These are phyloP conservation scores for Coniochaeta sp. DNA, from an alignment of 2,329 filamentous ascomycete species.

Conservation along the genomic window DNA sequence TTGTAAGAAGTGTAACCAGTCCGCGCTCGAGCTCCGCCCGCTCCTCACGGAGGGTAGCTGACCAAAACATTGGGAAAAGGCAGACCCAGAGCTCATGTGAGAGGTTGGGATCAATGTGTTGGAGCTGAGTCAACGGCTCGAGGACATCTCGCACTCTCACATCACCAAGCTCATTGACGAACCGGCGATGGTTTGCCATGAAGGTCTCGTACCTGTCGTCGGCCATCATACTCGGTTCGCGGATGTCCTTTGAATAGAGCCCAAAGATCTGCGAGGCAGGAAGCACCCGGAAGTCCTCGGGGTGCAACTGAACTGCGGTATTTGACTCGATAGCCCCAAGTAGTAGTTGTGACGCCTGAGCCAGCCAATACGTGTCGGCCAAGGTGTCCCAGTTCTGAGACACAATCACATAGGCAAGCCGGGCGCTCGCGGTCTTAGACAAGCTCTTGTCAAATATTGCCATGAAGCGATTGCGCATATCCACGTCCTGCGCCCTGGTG, in stretches of 20 bases:
- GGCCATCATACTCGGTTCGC: conserved; percentile 59
- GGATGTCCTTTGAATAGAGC: conserved; percentile 62
- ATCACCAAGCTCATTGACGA: conserved; percentile 74
- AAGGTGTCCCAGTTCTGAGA: conserved; percentile 97
- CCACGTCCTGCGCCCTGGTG: conserved; percentile 83
- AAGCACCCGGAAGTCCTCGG: conserved; percentile 75
- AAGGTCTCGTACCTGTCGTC: conserved; percentile 79
- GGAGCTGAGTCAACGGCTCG: conserved; percentile 83
- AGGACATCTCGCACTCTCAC: conserved; percentile 83
- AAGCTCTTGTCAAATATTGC: conserved; percentile 91
- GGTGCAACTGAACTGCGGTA: conserved; percentile 66
- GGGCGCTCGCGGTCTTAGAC: conserved; percentile 83
- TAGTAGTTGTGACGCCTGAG: conserved; percentile 88
- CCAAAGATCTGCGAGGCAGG: conserved; percentile 67
- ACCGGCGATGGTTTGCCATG: conserved; percentile 71
- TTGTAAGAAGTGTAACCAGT: conserved; percentile 82
- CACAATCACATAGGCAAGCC: conserved; percentile 80
- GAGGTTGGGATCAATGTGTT: conserved; percentile 77
- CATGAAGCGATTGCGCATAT: conserved; percentile 97
- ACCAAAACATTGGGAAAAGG: conserved; percentile 92
- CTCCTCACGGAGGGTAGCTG: conserved; percentile 78
- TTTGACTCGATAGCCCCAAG: conserved; percentile 87
- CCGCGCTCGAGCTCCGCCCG: conserved; percentile 84
- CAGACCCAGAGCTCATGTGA: conserved; percentile 86
- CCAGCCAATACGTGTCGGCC: conserved; percentile 91